A percentile compares a stretch with the other conserved stretches of the same genome.
phyloP scores from a whole-genome alignment of 2,329 filamentous ascomycete species.

The Penicillium sp. region DNA sequence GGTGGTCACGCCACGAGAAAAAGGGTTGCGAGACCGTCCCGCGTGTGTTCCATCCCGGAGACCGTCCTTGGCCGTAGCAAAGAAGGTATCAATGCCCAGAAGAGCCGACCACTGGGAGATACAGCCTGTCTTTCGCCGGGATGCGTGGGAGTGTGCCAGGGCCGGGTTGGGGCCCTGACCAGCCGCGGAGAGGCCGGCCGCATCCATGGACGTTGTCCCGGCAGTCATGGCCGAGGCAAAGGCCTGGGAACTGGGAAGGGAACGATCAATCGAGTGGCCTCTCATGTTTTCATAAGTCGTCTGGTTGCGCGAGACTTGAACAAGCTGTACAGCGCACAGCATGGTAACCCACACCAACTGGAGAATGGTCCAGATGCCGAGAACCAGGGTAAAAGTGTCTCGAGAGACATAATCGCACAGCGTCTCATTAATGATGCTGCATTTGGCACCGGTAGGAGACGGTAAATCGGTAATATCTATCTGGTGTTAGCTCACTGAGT shows the following conservation, averaged over 20 bases:
- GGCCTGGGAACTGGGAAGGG: conserved; percentile 55
- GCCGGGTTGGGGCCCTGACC: conserved; percentile 65
- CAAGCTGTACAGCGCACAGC: conserved; percentile 88
- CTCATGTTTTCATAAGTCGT: conserved; percentile 98
- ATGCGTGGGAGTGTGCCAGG: conserved; percentile 50
- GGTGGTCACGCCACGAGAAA: conserved; percentile 74
- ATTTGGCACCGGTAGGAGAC: conserved; percentile 52
- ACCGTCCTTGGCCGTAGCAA: conserved; percentile 81
- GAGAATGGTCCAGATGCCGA: conserved; percentile 74
- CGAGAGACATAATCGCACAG: conserved; percentile 76
- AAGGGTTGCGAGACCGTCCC: conserved; percentile 71
- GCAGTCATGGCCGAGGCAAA: conserved; percentile 70
- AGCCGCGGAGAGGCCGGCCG: conserved; percentile 66
- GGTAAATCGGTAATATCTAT: conserved; percentile 66
- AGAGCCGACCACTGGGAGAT: conserved; percentile 79
- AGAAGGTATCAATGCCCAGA: conserved; percentile 88
- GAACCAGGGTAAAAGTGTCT: conserved; percentile 79
- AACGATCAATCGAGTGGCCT: conserved; percentile 63
- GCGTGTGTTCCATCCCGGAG: conserved; percentile 50
- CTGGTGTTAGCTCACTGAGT: neutral
- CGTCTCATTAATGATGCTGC: conserved; percentile 71
- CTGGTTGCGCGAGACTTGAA: conserved; percentile 88
- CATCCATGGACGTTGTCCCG: conserved; percentile 62
- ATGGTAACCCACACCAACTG: conserved; percentile 97
- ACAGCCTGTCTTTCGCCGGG: conserved; percentile 57